phyloP scores from a whole-genome alignment of 2,329 filamentous ascomycete genomes.

The Domatiomyces globalis region DNA sequence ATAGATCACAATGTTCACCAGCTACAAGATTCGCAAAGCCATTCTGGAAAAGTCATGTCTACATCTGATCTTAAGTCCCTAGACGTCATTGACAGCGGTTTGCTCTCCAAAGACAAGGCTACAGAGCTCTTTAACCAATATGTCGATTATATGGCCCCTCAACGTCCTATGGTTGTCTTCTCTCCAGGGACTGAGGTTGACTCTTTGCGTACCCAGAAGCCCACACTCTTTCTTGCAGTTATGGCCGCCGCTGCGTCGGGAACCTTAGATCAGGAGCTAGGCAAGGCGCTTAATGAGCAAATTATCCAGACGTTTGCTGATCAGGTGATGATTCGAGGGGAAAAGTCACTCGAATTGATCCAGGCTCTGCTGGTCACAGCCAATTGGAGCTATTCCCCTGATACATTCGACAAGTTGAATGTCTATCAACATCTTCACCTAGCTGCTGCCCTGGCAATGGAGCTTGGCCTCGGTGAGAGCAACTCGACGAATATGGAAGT shows the following conservation, averaged over 20 bases:
- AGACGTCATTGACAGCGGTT: neutral
- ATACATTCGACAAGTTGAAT: constrained; percentile 45
- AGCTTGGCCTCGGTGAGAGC: constrained; percentile 42
- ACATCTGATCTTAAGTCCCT: neutral
- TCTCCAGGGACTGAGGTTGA: constrained; percentile 37
- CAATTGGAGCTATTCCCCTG: constrained; percentile 75
- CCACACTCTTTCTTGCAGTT: constrained; percentile 44
- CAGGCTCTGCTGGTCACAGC: constrained; percentile 59
- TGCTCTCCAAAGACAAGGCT: neutral
- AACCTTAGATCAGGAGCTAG: constrained; percentile 36
- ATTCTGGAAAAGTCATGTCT: neutral
- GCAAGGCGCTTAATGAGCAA: constrained; percentile 50
- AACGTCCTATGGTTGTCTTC: constrained; percentile 45
- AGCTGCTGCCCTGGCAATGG: constrained; percentile 64
- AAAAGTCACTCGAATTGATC: constrained; percentile 68
- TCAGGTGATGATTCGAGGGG: constrained; percentile 55
- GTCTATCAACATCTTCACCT: constrained; percentile 77
- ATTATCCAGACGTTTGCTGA: constrained; percentile 59
- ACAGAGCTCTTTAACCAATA: constrained; percentile 35
- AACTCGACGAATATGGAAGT: too few relatives aligned
- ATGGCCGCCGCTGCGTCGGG: constrained; percentile 37
- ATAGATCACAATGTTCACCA: too few relatives aligned
- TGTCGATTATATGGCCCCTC: constrained; percentile 37
- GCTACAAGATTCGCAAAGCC: neutral
- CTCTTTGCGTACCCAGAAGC: constrained; percentile 41